Evolutionary conservation across 1,284 basidiomycete species (phyloP).

Genomic region (Sutorius eximius): DNA sequence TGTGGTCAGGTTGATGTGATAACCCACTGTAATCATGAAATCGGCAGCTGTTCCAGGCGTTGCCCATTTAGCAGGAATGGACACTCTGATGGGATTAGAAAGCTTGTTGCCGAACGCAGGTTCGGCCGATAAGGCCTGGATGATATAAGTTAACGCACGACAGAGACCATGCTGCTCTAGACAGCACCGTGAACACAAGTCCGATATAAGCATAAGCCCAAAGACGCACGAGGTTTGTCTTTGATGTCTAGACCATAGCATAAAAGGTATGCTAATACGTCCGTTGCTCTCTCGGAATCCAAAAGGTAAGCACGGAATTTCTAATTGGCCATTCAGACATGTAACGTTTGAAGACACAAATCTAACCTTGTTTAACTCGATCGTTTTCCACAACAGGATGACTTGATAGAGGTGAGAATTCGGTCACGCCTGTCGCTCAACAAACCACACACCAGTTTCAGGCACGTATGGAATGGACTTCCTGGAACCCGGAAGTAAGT

Average conservation of each 20-base stretch:
- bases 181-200: slow-evolving; percentile 17
- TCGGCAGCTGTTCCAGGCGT: slow-evolving; percentile 76
- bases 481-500: slow-evolving; percentile 78
- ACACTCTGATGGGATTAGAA: slow-evolving; percentile 57
- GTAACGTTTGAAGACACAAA: background rate
- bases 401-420: slow-evolving; percentile 44
- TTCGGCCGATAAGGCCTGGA: slow-evolving; percentile 90
- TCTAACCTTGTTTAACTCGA: slow-evolving; percentile 85
- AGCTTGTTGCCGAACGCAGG: slow-evolving; percentile 71
- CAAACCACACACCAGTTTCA: slow-evolving; percentile 65
- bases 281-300: slow-evolving; percentile 75
- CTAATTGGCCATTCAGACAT: slow-evolving; percentile 39
- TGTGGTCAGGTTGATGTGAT: background rate
- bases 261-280: slow-evolving; percentile 75
- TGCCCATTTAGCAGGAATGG: slow-evolving; percentile 74
- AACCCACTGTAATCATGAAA: slow-evolving; percentile 80
- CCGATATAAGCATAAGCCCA: slow-evolving; percentile 3
- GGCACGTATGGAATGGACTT: slow-evolving; percentile 79
- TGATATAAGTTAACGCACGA: slow-evolving; percentile 85
- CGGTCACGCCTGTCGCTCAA: slow-evolving; percentile 2
- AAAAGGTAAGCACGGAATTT: slow-evolving; percentile 84
- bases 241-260: slow-evolving; percentile 83
- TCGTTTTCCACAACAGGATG: slow-evolving; percentile 85
- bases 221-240: slow-evolving; percentile 77
- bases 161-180: slow-evolving; percentile 89